Base-by-base conservation (phyloP, 1,284 basidiomycete genomes). In the Xerocomus subilludens region DNA sequence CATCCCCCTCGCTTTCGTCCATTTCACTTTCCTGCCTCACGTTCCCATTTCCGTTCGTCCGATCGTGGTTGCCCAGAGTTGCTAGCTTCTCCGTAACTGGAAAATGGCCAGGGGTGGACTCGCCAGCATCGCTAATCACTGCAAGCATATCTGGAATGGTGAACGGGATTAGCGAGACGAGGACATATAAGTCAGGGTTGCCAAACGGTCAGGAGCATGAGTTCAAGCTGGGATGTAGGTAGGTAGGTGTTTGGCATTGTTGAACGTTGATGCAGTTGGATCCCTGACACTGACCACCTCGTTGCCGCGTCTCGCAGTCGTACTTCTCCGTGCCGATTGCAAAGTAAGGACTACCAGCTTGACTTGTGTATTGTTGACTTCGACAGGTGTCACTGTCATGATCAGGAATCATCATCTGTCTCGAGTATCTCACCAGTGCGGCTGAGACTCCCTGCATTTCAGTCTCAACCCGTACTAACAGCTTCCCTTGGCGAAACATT, bases 21-120 rank as follows among this genome's bases (percentile, higher is more conserved):
- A 32, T 25, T 51, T 74, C 69, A 27, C 53, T 59, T 65, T 69
- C 68, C 27, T 66, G 59, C 32, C 47, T 72, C 8, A 25, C 51
- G 36, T 62, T 67, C 53, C 69, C 74, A 33, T 80, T 80, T 59
- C 81, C 82, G 66, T 75, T 80, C 49, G 74, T 74, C 67, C 42
- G 73, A 70, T 62, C 59, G 25, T 62, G 35, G 53, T 42, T 42
- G 59, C 14, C 20, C 30, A 11, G 42, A 11, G 64, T 30, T 23
- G 69, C 47, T 68, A 42, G 13, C 23, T 78, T 76, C 64, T 73
- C 67, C 14, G 33, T 49, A 36, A 62, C 49, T 13, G 63, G 38
- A 36, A 63, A 58, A 53, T 65, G 30, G 5, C 36, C 27, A 36
- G 59, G 27, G 35, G 73, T 42, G 33, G 62, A 38, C 7, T 70